Conservation (phyloP, 306 rosid genomes). For the Leucaena leucocephala region DNA sequence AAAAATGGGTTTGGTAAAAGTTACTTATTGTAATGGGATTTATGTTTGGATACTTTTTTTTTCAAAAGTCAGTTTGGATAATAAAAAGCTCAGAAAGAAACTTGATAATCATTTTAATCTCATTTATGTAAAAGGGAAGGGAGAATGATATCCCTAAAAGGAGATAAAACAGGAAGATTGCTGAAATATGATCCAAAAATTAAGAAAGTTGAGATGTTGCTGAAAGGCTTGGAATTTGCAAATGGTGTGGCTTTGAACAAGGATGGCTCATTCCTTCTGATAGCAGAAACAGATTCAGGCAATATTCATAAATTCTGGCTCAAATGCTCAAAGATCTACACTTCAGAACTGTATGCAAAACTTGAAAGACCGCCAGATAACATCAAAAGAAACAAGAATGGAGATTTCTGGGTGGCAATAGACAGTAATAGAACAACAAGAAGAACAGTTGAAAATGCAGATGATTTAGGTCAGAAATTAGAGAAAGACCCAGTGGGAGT, state of each 20-base stretch:
- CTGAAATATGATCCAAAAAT: slow-evolving; percentile 19
- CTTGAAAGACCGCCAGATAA: slow-evolving; percentile 52
- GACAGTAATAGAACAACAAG: slow-evolving; percentile 4
- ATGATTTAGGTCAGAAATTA: neutral
- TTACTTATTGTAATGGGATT: too few species aligned
- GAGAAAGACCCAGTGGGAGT: slow-evolving; percentile 42
- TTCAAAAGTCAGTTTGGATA: too few species aligned
- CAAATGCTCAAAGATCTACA: slow-evolving; percentile 33
- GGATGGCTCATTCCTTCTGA: slow-evolving; percentile 48
- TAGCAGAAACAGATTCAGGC: slow-evolving; percentile 33
- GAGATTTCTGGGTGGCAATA: slow-evolving; percentile 58
- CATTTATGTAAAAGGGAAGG: slow-evolving; percentile 17
- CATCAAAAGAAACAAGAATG: slow-evolving; percentile 40
- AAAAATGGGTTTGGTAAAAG: too few species aligned
- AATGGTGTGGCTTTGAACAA: slow-evolving; percentile 63
- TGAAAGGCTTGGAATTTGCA: slow-evolving; percentile 54
- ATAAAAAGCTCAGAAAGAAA: neutral
- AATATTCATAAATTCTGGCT: slow-evolving; percentile 45
- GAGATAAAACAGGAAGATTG: slow-evolving; percentile 56
- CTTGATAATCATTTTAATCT: neutral
- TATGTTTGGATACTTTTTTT: too few species aligned
- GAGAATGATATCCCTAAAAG: slow-evolving; percentile 9
- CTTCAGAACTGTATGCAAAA: slow-evolving; percentile 33
- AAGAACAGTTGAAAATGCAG: neutral
- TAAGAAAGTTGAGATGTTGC: slow-evolving; percentile 41